Evolutionary conservation across 2,329 filamentous ascomycete genomes (phyloP).

Genomic region (Arthrobotrys musiformis): DNA sequence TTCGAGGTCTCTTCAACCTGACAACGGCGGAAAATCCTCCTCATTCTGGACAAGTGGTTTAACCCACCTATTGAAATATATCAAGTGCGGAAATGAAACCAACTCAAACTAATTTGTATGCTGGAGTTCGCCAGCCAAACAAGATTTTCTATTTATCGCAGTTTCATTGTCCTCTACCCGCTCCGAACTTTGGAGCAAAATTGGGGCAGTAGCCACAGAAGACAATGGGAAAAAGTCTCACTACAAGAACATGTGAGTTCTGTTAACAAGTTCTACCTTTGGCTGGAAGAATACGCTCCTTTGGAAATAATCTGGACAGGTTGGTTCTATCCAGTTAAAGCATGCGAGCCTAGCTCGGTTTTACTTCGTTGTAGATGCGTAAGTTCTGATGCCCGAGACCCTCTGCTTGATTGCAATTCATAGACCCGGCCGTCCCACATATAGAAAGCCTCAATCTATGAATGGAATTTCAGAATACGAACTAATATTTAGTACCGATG

Average conservation of each 20-base stretch:
- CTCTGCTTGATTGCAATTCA: neutral
- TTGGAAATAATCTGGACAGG: conserved; percentile 12
- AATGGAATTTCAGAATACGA: neutral
- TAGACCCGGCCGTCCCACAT: neutral
- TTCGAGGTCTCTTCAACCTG: too few relatives aligned
- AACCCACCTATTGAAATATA: neutral
- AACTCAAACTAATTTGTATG: neutral
- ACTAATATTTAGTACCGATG: neutral
- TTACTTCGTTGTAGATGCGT: conserved; percentile 46
- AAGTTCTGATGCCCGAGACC: neutral
- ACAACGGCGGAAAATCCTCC: too few relatives aligned
- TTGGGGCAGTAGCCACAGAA: neutral
- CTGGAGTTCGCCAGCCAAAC: neutral
- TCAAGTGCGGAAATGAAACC: neutral
- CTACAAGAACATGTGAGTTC: neutral
- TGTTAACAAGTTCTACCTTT: neutral
- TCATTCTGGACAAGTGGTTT: neutral
- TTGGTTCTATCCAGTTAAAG: neutral
- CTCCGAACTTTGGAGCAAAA: neutral
- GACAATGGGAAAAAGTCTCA: neutral
- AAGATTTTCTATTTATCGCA: neutral
- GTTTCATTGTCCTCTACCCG: neutral
- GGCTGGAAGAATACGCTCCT: conserved; percentile 7
- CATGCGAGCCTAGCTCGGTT: neutral
- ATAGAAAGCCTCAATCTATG: neutral